phyloP scores from a whole-genome alignment of 2,329 filamentous ascomycete genomes.

The Nigrospora sphaerica region DNA sequence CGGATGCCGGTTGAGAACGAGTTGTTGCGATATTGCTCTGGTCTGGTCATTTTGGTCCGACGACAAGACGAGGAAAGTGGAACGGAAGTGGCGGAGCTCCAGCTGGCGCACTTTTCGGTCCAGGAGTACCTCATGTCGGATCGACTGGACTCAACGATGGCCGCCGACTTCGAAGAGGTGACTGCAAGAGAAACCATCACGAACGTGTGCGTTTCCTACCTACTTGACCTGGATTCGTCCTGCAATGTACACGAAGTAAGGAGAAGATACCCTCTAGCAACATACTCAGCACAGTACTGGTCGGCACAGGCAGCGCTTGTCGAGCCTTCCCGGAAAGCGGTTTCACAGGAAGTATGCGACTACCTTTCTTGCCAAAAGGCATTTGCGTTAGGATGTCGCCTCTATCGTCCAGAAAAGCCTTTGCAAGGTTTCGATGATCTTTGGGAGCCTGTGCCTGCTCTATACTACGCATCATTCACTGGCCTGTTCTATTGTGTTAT shows the following conservation, averaged over 20 bases:
- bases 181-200: conserved; percentile 10
- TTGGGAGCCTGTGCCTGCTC: conserved; percentile 1
- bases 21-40: conserved; percentile 10
- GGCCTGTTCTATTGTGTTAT: conserved; percentile 8
- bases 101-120: conserved; percentile 22
- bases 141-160: conserved; percentile 6
- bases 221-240: conserved; percentile 8
- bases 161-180: conserved; percentile 3
- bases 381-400: neutral
- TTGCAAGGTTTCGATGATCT: neutral
- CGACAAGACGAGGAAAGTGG: neutral
- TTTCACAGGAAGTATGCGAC: neutral
- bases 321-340: conserved; percentile 5
- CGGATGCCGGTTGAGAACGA: conserved; percentile 12
- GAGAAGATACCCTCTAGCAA: conserved; percentile 8
- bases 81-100: conserved; percentile 4
- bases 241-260: neutral
- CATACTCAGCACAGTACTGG: conserved; percentile 16
- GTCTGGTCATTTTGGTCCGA: conserved; percentile 7
- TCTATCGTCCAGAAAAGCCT: neutral
- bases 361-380: neutral
- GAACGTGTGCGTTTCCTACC: conserved; percentile 15
- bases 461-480: conserved; percentile 10
- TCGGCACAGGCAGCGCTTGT: conserved; percentile 4
- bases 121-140: conserved; percentile 20